Evolutionary conservation across 2,329 filamentous ascomycete genomes (phyloP).

Genomic region (Hirsutella minnesotensis): DNA sequence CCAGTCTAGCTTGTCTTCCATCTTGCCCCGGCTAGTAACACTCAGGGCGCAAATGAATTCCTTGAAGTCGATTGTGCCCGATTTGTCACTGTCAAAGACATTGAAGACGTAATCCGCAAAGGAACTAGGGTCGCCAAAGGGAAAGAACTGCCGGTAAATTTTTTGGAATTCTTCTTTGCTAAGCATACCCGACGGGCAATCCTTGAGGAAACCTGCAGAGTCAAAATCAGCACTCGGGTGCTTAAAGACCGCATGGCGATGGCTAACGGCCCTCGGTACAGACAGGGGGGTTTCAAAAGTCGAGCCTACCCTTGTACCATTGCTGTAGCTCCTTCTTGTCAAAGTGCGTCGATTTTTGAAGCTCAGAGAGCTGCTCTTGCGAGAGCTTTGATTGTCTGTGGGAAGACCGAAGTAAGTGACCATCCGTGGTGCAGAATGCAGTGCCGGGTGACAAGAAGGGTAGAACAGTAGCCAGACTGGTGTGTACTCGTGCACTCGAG

Average conservation of each 20-base stretch:
- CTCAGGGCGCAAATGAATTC: constrained; percentile 98
- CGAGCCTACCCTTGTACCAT: constrained; percentile 88
- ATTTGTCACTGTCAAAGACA: constrained; percentile 96
- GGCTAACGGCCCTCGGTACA: background rate
- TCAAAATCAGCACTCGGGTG: too few relatives aligned
- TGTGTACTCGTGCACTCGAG: too few relatives aligned
- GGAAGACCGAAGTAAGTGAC: constrained; percentile 1
- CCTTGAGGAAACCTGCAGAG: constrained; percentile 79
- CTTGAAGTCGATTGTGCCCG: constrained; percentile 96
- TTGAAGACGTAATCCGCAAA: constrained; percentile 99
- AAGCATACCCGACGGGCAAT: constrained; percentile 92
- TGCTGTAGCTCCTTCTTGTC: constrained; percentile 99
- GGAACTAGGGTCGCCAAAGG: constrained; percentile 90
- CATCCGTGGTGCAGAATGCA: too few relatives aligned
- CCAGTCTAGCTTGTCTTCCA: constrained; percentile 99
- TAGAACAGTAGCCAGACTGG: too few relatives aligned
- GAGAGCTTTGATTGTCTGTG: constrained; percentile 94
- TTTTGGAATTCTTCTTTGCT: constrained; percentile 99
- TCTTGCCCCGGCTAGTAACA: constrained; percentile 92
- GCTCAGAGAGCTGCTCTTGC: constrained; percentile 85
- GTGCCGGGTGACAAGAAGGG: too few relatives aligned
- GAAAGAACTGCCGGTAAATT: constrained; percentile 99
- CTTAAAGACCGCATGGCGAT: too few relatives aligned
- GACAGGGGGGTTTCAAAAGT: background rate
- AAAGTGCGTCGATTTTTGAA: constrained; percentile 95